These are phyloP conservation scores for Trypanosoma rangeli DNA, from an alignment of 208 protist species.

Conservation along the genomic window DNA sequence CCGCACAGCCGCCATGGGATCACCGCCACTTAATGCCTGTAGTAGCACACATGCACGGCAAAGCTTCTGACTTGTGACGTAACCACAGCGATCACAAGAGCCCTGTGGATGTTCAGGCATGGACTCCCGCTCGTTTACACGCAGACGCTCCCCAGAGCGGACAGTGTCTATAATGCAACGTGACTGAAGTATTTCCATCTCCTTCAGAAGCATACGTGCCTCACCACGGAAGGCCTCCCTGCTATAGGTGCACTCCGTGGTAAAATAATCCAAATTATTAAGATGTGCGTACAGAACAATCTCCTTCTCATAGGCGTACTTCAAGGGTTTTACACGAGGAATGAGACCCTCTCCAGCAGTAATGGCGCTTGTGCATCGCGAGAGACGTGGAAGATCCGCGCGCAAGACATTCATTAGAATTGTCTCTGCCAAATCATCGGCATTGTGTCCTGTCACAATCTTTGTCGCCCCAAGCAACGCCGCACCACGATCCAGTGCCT, in stretches of 20 bases:
- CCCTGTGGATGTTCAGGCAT: constrained; percentile 41
- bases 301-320: constrained; percentile 98
- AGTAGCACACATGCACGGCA: constrained; percentile 95
- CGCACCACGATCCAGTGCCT: constrained; percentile 96
- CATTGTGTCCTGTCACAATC: constrained; percentile 98
- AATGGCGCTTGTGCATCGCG: constrained; percentile 78
- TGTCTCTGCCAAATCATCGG: constrained; percentile 98
- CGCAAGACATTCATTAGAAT: constrained; percentile 97
- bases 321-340: constrained; percentile 96
- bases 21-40: constrained; percentile 77
- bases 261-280: constrained; percentile 98
- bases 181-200: constrained; percentile 91
- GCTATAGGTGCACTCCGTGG: constrained; percentile 97
- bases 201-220: constrained; percentile 93
- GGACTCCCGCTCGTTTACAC: constrained; percentile 51
- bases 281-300: constrained; percentile 99
- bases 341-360: constrained; percentile 62
- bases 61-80: constrained; percentile 89
- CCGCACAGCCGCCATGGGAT: constrained; percentile 44
- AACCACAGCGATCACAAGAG: constrained; percentile 87
- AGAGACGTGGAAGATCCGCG: constrained; percentile 92
- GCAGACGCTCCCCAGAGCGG: constrained; percentile 82
- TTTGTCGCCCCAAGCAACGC: constrained; percentile 84
- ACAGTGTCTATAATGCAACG: constrained; percentile 93
- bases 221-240: constrained; percentile 96